Conservation (phyloP, 2,329 filamentous ascomycete species). For the Dothideomycetes sp. region DNA sequence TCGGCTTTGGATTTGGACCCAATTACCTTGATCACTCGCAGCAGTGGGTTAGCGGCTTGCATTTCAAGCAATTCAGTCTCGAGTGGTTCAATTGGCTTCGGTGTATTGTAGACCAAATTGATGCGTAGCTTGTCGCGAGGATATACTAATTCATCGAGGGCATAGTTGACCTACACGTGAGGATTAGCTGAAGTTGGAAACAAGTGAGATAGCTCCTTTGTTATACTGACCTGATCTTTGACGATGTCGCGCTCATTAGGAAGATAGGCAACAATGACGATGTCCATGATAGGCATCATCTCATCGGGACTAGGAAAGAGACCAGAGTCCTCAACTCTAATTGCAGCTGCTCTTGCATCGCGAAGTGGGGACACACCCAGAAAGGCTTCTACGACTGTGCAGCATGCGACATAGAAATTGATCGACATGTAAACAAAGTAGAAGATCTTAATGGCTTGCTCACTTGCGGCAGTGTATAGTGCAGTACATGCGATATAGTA, state of each 20-base stretch:
- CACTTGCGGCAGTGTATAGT: constrained; percentile 18
- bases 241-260: constrained; percentile 41
- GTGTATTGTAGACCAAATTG: constrained; percentile 40
- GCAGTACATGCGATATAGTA: constrained; percentile 21
- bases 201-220: too few species aligned
- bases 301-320: constrained; percentile 17
- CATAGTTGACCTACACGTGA: constrained; percentile 24
- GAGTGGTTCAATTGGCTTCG: constrained; percentile 33
- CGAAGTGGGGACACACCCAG: constrained; percentile 20
- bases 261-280: constrained; percentile 40
- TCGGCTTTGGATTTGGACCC: constrained; percentile 40
- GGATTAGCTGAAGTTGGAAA: too few species aligned
- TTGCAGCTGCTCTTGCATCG: constrained; percentile 16
- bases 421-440: constrained; percentile 22
- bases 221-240: constrained; percentile 27
- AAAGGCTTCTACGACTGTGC: constrained; percentile 19
- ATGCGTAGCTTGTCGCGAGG: constrained; percentile 35
- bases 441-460: constrained; percentile 18
- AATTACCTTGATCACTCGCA: constrained; percentile 36
- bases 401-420: constrained; percentile 20
- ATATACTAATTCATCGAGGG: constrained; percentile 35
- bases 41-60: constrained; percentile 26
- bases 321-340: constrained; percentile 15
- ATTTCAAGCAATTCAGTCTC: constrained; percentile 31
- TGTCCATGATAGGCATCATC: constrained; percentile 32